These are phyloP conservation scores for Hanseniaspora valbyensis DNA, from an alignment of 805 yeast genomes.

Conservation along the genomic window DNA sequence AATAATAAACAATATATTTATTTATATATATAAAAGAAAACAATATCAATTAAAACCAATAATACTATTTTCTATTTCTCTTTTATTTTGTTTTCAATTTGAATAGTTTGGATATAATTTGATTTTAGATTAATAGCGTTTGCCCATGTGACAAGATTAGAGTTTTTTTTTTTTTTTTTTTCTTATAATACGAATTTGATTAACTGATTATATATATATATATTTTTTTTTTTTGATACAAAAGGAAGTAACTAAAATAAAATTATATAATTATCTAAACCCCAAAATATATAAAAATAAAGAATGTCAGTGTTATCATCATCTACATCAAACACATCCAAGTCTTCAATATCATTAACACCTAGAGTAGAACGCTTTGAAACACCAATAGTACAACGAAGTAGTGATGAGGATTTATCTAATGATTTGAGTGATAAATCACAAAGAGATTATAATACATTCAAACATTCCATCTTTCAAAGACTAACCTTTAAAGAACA, in stretches of 20 bases:
- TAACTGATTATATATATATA: too few relatives aligned
- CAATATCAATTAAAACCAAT: too few relatives aligned
- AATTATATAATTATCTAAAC: neutral
- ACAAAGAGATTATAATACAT: conserved; percentile 7
- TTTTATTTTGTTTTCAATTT: too few relatives aligned
- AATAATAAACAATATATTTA: too few relatives aligned
- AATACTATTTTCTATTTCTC: too few relatives aligned
- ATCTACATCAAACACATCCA: neutral
- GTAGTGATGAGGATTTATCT: neutral
- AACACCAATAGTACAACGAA: neutral
- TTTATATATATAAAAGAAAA: neutral
- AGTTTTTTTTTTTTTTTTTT: too few relatives aligned
- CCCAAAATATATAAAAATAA: neutral
- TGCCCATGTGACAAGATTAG: too few relatives aligned
- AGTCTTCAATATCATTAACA: neutral
- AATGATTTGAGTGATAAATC: neutral
- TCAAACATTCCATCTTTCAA: conserved; percentile 10
- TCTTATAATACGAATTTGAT: too few relatives aligned
- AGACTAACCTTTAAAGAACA: conserved; percentile 1
- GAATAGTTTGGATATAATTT: too few relatives aligned
- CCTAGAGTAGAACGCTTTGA: neutral
- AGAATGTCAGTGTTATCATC: conserved; percentile 9
- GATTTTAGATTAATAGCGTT: too few relatives aligned
- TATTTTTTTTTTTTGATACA: too few relatives aligned
- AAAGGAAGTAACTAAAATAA: too few relatives aligned